Conservation (phyloP, 2,329 filamentous ascomycete species). For the Orbilia blumenaviensis region DNA sequence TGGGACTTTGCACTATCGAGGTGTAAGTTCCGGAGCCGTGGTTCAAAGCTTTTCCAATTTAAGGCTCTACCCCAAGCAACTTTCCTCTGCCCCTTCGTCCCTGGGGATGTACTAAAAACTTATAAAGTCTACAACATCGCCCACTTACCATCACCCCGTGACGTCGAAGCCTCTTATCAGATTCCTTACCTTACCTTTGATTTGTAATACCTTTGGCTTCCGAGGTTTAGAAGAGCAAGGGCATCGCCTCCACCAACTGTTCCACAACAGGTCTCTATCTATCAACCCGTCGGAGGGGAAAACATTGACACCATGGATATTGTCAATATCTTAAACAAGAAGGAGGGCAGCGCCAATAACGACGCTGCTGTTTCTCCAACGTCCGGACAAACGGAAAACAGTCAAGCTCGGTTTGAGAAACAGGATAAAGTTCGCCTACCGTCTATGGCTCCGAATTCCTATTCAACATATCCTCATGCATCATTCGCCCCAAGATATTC, state of each 20-base stretch:
- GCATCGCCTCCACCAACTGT: not conserved
- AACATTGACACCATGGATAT: slow-evolving; percentile 63
- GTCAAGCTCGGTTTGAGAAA: slow-evolving; percentile 54
- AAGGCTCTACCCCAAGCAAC: slow-evolving; percentile 22
- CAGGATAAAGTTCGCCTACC: slow-evolving; percentile 30
- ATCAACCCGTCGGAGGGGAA: not conserved
- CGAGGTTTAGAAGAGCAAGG: not conserved
- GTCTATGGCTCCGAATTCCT: slow-evolving; percentile 28
- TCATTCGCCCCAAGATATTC: slow-evolving; percentile 42
- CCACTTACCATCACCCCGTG: slow-evolving; percentile 23
- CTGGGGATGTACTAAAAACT: slow-evolving; percentile 26
- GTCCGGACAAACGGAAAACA: slow-evolving; percentile 62
- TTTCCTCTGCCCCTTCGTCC: slow-evolving; percentile 18
- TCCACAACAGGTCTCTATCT: not conserved
- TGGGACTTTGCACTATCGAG: slow-evolving; percentile 36
- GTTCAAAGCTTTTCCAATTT: slow-evolving; percentile 53
- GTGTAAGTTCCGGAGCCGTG: slow-evolving; percentile 45
- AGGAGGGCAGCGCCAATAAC: slow-evolving; percentile 63
- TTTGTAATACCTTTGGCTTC: not conserved
- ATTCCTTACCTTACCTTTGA: not conserved
- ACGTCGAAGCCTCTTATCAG: slow-evolving; percentile 13
- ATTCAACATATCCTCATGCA: slow-evolving; percentile 48
- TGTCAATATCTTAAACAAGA: slow-evolving; percentile 66
- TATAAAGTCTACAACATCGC: slow-evolving; percentile 52
- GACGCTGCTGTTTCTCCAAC: slow-evolving; percentile 59